Conservation (phyloP, 352 stramenopile species). For the Phytophthora colocasiae region DNA sequence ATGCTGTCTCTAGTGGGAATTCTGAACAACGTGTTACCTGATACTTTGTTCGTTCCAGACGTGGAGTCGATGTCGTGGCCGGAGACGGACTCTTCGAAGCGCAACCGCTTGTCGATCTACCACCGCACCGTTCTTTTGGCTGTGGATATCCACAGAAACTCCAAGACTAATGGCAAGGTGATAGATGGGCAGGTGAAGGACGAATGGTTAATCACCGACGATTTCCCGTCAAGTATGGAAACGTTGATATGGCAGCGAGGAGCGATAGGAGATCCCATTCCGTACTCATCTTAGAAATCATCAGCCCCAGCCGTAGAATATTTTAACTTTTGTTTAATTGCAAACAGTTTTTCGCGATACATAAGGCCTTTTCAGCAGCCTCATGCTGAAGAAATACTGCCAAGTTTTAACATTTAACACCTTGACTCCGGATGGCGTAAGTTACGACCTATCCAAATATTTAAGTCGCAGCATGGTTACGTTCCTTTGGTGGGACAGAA, state of each 20-base stretch:
- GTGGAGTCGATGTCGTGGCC: conserved; percentile 31
- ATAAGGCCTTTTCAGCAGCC: background rate
- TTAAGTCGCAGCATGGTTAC: too few species aligned
- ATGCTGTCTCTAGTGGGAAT: conserved; percentile 59
- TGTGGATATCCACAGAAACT: conserved; percentile 56
- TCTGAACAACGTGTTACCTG: conserved; percentile 60
- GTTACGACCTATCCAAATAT: too few species aligned
- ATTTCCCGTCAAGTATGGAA: conserved; percentile 31
- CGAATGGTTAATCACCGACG: conserved; percentile 14
- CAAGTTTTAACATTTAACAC: too few species aligned
- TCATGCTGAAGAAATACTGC: background rate
- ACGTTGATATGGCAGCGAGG: conserved; percentile 30
- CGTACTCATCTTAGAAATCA: conserved; percentile 14
- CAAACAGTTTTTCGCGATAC: background rate
- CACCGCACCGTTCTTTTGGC: conserved; percentile 52
- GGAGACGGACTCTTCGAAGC: conserved; percentile 35
- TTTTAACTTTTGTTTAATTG: conserved; percentile 1
- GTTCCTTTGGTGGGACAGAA: too few species aligned
- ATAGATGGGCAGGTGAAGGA: conserved; percentile 17
- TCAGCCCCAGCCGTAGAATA: conserved; percentile 4
- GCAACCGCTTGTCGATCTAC: conserved; percentile 54
- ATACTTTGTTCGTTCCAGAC: conserved; percentile 49
- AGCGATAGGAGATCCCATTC: conserved; percentile 6
- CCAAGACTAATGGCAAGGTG: conserved; percentile 49
- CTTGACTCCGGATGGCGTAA: too few species aligned